Conservation (phyloP, 2,329 filamentous ascomycete genomes). For the Cladosporium sphaerospermum region DNA sequence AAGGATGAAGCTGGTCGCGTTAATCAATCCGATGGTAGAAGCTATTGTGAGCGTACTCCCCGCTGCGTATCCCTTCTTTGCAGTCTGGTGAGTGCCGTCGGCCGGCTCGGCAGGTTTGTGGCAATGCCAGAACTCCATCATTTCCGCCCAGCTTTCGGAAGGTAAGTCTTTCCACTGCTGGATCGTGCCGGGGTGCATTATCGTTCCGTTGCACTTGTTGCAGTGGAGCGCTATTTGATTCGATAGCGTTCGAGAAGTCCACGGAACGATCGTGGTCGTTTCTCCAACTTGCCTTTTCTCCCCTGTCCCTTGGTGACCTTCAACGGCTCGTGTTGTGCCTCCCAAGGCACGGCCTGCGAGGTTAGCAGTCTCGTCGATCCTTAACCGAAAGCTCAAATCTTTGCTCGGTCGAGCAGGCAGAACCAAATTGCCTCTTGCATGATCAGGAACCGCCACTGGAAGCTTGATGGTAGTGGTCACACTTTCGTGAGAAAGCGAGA, state of each 20-base stretch:
- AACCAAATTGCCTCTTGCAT: too few species aligned
- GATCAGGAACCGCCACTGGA: constrained; percentile 28
- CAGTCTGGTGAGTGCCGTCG: constrained; percentile 36
- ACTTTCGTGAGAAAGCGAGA: constrained; percentile 43
- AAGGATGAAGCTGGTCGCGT: constrained; percentile 71
- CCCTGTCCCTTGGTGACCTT: too few species aligned
- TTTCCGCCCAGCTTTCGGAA: constrained; percentile 96
- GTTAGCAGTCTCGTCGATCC: constrained; percentile 37
- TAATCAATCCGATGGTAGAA: constrained; percentile 67
- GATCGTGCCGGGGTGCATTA: constrained; percentile 32
- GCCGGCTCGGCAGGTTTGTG: constrained; percentile 73
- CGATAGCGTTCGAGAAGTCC: constrained; percentile 35
- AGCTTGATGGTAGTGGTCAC: constrained; percentile 40
- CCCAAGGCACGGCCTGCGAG: too few species aligned
- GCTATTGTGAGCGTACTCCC: constrained; percentile 65
- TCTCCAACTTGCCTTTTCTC: neutral
- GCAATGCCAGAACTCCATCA: constrained; percentile 99
- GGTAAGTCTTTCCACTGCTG: constrained; percentile 82
- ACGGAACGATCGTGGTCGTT: constrained; percentile 34
- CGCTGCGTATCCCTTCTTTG: constrained; percentile 72
- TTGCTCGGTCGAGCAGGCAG: constrained; percentile 29
- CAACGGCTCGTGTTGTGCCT: too few species aligned
- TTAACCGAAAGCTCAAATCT: constrained; percentile 50
- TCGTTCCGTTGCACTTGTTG: constrained; percentile 19
- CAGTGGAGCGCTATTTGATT: constrained; percentile 24